Conservation (phyloP, 2,329 filamentous ascomycete species). For the Cryphonectria japonica region DNA sequence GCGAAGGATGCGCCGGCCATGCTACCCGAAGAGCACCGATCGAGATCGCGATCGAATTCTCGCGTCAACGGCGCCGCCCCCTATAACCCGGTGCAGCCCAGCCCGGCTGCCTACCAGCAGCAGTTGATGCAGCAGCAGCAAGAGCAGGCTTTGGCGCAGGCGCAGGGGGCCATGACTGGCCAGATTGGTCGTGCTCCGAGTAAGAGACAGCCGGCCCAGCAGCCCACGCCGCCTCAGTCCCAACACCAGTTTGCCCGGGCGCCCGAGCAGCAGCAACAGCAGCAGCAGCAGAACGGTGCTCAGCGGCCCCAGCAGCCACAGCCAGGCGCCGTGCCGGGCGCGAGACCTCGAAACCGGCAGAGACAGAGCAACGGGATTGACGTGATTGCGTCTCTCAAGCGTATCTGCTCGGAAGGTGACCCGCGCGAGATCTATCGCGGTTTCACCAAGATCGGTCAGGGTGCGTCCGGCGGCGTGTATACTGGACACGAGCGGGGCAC, state of each 20-base stretch:
- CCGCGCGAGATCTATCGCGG: conserved; percentile 85
- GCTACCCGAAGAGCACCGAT: conserved; percentile 69
- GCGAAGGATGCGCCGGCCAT: conserved; percentile 62
- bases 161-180: conserved; percentile 73
- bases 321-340: conserved; percentile 49
- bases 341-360: conserved; percentile 74
- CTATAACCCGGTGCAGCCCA: conserved; percentile 51
- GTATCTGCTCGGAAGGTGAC: conserved; percentile 89
- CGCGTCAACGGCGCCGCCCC: conserved; percentile 48
- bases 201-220: conserved; percentile 64
- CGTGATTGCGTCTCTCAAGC: conserved; percentile 79
- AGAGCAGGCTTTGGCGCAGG: conserved; percentile 78
- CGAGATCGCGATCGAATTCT: conserved; percentile 71
- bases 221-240: conserved; percentile 55
- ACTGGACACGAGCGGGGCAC: conserved; percentile 84
- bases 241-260: conserved; percentile 51
- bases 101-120: conserved; percentile 59
- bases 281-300: conserved; percentile 40
- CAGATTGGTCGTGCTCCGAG: conserved; percentile 75
- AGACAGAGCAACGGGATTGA: conserved; percentile 82
- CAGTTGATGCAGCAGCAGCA: conserved; percentile 79
- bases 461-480: conserved; percentile 93
- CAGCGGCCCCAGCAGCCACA: conserved; percentile 39
- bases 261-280: conserved; percentile 33
- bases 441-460: conserved; percentile 94